Evolutionary conservation across 176 grass and related monocot genomes (phyloP).

Genomic region (Oryza officinalis): DNA sequence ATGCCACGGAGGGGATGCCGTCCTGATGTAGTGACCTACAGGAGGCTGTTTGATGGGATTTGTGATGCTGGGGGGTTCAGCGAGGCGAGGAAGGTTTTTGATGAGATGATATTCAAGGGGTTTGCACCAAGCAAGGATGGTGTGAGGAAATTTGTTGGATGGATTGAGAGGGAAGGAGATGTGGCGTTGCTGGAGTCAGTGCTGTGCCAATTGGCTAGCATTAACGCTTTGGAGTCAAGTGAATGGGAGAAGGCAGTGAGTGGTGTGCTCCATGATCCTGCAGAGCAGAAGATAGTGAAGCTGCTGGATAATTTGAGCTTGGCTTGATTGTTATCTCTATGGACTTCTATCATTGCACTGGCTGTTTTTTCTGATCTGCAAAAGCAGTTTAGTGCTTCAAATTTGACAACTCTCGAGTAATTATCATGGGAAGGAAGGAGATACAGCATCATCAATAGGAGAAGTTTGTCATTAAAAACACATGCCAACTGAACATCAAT

Average conservation of each 20-base stretch:
- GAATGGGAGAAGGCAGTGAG: slow-evolving; percentile 52
- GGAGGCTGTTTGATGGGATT: slow-evolving; percentile 52
- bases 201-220: slow-evolving; percentile 36
- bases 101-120: slow-evolving; percentile 70
- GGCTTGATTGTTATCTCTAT: neutral
- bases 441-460: neutral
- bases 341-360: neutral
- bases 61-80: slow-evolving; percentile 48
- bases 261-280: slow-evolving; percentile 14
- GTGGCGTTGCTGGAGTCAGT: slow-evolving; percentile 17
- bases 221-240: slow-evolving; percentile 43
- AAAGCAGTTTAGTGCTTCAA: neutral
- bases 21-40: slow-evolving; percentile 59
- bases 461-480: neutral
- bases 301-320: slow-evolving; percentile 21
- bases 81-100: slow-evolving; percentile 43
- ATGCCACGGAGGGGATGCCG: slow-evolving; percentile 55
- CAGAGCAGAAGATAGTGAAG: slow-evolving; percentile 1
- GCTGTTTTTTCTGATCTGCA: neutral
- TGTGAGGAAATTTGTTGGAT: slow-evolving; percentile 45
- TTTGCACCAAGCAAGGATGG: slow-evolving; percentile 49
- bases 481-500: neutral
- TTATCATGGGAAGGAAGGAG: neutral
- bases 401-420: neutral
- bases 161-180: slow-evolving; percentile 50